phyloP scores from a whole-genome alignment of 345 rosid genomes.

The Gynandropsis gynandra region DNA sequence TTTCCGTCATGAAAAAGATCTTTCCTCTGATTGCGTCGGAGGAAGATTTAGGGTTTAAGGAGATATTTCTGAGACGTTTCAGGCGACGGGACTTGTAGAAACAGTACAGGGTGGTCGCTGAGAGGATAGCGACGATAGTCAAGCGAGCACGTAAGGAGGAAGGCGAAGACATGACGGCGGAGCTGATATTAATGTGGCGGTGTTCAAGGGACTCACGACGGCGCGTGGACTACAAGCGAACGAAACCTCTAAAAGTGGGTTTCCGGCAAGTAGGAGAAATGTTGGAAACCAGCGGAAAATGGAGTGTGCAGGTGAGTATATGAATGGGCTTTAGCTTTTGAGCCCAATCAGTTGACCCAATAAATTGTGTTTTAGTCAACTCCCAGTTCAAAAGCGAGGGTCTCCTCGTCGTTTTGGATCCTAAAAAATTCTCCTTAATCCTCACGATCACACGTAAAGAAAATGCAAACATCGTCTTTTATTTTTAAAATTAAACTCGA shows the following conservation, averaged over 20 bases:
- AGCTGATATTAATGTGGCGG: background rate
- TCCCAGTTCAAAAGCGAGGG: too few species aligned
- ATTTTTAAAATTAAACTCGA: too few species aligned
- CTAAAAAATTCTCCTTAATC: too few species aligned
- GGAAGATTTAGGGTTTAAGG: slow-evolving; percentile 27
- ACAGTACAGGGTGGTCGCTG: slow-evolving; percentile 76
- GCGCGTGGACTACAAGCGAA: slow-evolving; percentile 25
- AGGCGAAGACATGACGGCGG: slow-evolving; percentile 24
- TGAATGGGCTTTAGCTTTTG: too few species aligned
- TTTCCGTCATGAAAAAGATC: slow-evolving; percentile 70
- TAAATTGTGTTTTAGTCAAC: too few species aligned
- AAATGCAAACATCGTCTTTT: too few species aligned
- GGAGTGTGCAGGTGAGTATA: too few species aligned
- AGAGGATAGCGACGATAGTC: slow-evolving; percentile 63
- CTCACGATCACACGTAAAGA: too few species aligned
- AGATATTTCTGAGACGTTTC: slow-evolving; percentile 33
- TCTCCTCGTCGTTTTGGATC: too few species aligned
- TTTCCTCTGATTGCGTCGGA: slow-evolving; percentile 33
- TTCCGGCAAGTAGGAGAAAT: background rate
- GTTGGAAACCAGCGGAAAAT: background rate
- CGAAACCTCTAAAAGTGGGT: background rate
- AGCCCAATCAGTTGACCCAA: too few species aligned
- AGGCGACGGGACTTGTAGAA: slow-evolving; percentile 74
- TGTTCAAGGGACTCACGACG: slow-evolving; percentile 1
- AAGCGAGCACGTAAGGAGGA: slow-evolving; percentile 51